A percentile compares a stretch with the other conserved stretches of the same genome.
Evolutionary conservation across 2,329 filamentous ascomycete species (phyloP).

Genomic region (Seiridium unicorne): DNA sequence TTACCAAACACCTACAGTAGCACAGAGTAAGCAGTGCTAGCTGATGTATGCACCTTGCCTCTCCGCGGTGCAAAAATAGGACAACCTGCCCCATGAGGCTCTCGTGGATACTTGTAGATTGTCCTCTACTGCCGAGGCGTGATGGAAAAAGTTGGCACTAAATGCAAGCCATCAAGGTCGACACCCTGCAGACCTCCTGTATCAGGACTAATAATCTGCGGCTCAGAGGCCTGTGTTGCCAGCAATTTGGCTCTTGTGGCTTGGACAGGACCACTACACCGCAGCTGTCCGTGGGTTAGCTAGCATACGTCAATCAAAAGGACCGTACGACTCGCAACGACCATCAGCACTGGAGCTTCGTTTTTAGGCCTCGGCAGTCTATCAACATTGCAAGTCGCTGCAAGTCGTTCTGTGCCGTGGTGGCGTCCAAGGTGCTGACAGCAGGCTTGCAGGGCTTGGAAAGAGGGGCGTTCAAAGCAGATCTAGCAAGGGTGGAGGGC

Average conservation of each 20-base stretch:
- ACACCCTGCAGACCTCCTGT: not conserved
- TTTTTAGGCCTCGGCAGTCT: too few species aligned
- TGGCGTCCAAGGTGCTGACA: not conserved
- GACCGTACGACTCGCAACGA: not conserved
- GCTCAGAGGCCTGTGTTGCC: not conserved
- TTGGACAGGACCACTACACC: not conserved
- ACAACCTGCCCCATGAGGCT: constrained; percentile 1
- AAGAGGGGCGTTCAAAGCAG: not conserved
- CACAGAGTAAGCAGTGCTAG: not conserved
- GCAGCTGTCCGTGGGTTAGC: not conserved
- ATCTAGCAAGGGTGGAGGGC: not conserved
- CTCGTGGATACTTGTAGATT: not conserved
- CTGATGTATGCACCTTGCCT: not conserved
- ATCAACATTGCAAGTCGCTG: not conserved
- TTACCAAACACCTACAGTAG: not conserved
- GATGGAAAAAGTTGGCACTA: not conserved
- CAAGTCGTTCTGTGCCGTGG: not conserved
- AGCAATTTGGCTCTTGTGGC: not conserved
- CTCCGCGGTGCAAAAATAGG: not conserved
- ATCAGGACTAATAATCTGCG: not conserved
- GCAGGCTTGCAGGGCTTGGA: not conserved
- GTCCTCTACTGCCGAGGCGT: not conserved
- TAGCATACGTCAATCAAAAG: not conserved
- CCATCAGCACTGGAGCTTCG: not conserved
- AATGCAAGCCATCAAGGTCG: not conserved